phyloP scores from a whole-genome alignment of 2,329 filamentous ascomycete species.

The Xylaria sp. region DNA sequence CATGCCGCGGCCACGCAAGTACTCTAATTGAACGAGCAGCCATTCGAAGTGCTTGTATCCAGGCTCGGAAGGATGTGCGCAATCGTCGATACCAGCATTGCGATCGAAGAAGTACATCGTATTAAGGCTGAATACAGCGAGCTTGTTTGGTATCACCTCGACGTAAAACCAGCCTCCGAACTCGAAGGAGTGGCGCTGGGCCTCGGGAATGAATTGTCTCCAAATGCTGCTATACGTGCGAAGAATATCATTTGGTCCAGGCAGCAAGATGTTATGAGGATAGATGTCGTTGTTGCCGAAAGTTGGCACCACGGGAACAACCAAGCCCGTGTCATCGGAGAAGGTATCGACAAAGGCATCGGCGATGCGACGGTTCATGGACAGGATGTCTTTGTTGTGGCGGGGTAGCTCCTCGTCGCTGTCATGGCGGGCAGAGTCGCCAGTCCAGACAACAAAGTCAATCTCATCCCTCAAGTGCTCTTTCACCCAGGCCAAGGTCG shows the following conservation, averaged over 20 bases:
- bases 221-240: slow-evolving; percentile 81
- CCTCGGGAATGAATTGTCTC: slow-evolving; percentile 88
- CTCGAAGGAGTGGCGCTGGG: slow-evolving; percentile 89
- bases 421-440: slow-evolving; percentile 89
- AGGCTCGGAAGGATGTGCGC: slow-evolving; percentile 79
- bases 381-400: slow-evolving; percentile 77
- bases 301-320: slow-evolving; percentile 86
- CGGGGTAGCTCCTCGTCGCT: slow-evolving; percentile 85
- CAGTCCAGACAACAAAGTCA: slow-evolving; percentile 94
- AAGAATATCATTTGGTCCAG: slow-evolving; percentile 90
- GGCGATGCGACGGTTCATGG: slow-evolving; percentile 80
- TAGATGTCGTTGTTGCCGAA: slow-evolving; percentile 98
- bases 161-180: slow-evolving; percentile 95
- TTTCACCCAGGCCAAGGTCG: slow-evolving; percentile 89
- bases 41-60: slow-evolving; percentile 97
- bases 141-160: slow-evolving; percentile 86
- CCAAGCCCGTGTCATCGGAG: slow-evolving; percentile 67
- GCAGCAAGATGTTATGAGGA: slow-evolving; percentile 91
- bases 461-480: slow-evolving; percentile 80
- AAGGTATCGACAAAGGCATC: slow-evolving; percentile 82
- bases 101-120: slow-evolving; percentile 96
- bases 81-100: slow-evolving; percentile 94
- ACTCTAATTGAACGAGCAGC: slow-evolving; percentile 88
- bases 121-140: slow-evolving; percentile 94
- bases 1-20: slow-evolving; percentile 84